These are phyloP conservation scores for Aspergillus neotritici DNA, from an alignment of 2,329 filamentous ascomycete genomes.

Conservation along the genomic window DNA sequence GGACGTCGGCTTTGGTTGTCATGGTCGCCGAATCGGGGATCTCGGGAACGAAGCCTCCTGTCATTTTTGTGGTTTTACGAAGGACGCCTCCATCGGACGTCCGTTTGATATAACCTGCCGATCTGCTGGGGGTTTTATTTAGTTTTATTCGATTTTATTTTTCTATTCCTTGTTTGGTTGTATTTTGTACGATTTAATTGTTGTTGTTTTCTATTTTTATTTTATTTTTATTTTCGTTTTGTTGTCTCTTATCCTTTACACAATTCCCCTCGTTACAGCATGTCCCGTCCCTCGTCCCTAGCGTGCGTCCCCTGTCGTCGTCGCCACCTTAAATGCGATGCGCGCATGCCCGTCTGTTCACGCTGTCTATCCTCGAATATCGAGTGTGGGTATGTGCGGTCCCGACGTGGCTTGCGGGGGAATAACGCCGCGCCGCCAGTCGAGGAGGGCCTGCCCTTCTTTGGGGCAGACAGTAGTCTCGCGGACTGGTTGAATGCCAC, in stretches of 20 bases:
- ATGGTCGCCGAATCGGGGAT: conserved; percentile 19
- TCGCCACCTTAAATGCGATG: conserved; percentile 44
- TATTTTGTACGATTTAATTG: too few relatives aligned
- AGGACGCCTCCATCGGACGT: background rate
- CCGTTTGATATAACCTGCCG: too few relatives aligned
- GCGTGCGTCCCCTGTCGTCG: conserved; percentile 25
- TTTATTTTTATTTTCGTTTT: too few relatives aligned
- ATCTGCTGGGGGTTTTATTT: too few relatives aligned
- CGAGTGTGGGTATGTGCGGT: conserved; percentile 45
- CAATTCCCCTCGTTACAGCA: background rate
- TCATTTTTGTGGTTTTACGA: background rate
- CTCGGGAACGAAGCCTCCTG: conserved; percentile 9
- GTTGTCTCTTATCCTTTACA: too few relatives aligned
- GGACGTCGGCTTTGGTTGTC: background rate
- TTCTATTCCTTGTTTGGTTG: too few relatives aligned
- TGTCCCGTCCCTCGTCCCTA: conserved; percentile 14
- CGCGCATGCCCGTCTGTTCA: conserved; percentile 37
- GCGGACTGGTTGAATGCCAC: conserved; percentile 12
- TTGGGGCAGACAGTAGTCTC: conserved; percentile 7
- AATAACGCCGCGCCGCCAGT: conserved; percentile 2
- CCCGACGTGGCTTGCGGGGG: conserved; percentile 34
- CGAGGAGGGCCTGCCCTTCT: conserved; percentile 9
- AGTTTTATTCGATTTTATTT: too few relatives aligned
- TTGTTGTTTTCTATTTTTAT: too few relatives aligned
- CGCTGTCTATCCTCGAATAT: conserved; percentile 39